A percentile compares a stretch with the other conserved stretches of the same genome.
Conservation (phyloP, 2,329 filamentous ascomycete species). For the Teratosphaeria nubilosa region DNA sequence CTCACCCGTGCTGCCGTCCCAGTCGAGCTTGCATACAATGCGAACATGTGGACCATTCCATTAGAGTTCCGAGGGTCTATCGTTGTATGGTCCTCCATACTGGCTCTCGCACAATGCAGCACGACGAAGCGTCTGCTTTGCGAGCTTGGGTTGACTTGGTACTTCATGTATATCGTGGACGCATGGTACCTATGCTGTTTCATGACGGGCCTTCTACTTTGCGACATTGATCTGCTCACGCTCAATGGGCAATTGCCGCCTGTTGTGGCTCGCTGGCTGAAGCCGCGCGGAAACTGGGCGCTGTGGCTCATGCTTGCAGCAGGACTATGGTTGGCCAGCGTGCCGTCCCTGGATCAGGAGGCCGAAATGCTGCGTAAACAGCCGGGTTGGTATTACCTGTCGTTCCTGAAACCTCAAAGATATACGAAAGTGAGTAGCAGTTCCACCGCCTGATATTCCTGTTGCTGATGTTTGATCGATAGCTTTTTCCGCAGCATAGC, state of each 20-base stretch:
- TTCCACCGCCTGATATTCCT: background rate
- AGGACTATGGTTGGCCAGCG: background rate
- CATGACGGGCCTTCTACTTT: conserved; percentile 43
- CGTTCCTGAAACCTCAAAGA: conserved; percentile 36
- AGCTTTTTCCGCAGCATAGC: conserved; percentile 32
- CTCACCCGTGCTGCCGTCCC: conserved; percentile 38
- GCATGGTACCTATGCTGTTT: conserved; percentile 40
- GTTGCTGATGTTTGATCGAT: conserved; percentile 5
- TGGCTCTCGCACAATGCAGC: conserved; percentile 36
- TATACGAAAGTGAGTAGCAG: background rate
- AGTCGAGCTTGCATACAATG: conserved; percentile 23
- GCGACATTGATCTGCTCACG: conserved; percentile 46
- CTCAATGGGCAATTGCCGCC: background rate
- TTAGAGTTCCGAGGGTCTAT: conserved; percentile 54
- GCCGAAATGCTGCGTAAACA: conserved; percentile 35
- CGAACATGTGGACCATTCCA: conserved; percentile 46
- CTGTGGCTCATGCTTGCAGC: background rate
- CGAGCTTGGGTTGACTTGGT: background rate
- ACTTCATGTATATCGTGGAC: conserved; percentile 41
- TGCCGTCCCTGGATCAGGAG: background rate
- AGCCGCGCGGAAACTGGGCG: background rate
- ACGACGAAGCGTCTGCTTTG: conserved; percentile 38
- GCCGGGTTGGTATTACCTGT: conserved; percentile 54
- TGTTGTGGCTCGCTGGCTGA: background rate
- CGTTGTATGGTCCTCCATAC: conserved; percentile 40